phyloP scores from a whole-genome alignment of 176 grass and related monocot genomes.

The Carex pumila region DNA sequence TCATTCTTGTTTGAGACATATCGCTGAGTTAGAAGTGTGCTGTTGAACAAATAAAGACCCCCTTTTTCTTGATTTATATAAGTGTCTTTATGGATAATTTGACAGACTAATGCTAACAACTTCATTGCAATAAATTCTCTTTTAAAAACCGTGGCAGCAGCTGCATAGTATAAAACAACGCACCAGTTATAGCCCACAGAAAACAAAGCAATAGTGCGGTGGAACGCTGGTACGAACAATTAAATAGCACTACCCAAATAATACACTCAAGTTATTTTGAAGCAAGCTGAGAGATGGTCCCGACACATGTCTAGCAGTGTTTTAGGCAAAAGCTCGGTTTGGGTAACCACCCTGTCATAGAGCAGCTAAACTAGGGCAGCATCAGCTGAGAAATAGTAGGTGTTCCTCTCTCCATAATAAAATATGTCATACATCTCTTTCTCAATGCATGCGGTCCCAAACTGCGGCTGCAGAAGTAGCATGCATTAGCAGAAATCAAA shows the following conservation, averaged over 20 bases:
- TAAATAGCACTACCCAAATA: too few species aligned
- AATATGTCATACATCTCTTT: neutral
- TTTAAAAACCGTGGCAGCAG: neutral
- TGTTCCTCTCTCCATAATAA: neutral
- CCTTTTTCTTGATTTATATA: neutral
- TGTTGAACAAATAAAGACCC: neutral
- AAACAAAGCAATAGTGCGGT: neutral
- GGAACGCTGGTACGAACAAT: too few species aligned
- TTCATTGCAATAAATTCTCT: neutral
- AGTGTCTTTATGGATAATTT: neutral
- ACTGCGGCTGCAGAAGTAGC: too few species aligned
- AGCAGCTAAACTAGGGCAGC: neutral
- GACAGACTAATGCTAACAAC: neutral
- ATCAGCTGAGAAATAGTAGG: neutral
- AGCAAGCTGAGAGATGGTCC: neutral
- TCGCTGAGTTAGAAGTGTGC: slow-evolving; percentile 35
- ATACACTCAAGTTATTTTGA: neutral
- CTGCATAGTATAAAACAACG: neutral
- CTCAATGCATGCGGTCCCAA: neutral
- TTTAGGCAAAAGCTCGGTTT: neutral
- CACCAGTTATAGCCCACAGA: neutral
- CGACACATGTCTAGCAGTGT: neutral
- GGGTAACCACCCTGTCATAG: neutral
- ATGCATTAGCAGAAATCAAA: neutral
- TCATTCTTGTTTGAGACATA: neutral